Conservation (phyloP, 345 rosid species). For the Microthlaspi erraticum region DNA sequence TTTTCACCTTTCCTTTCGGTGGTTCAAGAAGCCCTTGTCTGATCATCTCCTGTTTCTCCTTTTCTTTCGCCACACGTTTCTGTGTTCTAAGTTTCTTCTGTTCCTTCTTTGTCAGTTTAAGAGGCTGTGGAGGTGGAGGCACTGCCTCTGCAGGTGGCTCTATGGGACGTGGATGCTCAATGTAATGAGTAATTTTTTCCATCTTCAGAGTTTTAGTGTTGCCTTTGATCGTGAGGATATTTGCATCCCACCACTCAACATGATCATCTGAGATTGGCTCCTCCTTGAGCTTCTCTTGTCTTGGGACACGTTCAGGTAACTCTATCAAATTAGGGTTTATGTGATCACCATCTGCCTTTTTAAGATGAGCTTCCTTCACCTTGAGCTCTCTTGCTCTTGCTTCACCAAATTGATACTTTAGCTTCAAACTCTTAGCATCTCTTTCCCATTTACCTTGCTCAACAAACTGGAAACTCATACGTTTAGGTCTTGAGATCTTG, state of each 20-base stretch:
- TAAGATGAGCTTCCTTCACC: conserved; percentile 85
- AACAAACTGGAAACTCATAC: conserved; percentile 87
- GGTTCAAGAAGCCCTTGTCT: conserved; percentile 93
- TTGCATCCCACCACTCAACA: conserved; percentile 92
- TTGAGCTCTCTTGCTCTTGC: conserved; percentile 84
- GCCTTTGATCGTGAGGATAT: conserved; percentile 53
- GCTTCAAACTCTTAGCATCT: conserved; percentile 79
- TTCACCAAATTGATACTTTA: conserved; percentile 91
- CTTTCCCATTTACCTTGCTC: conserved; percentile 95
- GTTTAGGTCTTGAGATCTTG: conserved; percentile 85
- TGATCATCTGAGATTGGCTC: conserved; percentile 62
- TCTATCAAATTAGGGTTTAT: conserved; percentile 90
- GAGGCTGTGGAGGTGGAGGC: conserved; percentile 91
- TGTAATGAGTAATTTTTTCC: conserved; percentile 75
- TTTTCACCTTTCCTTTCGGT: conserved; percentile 89
- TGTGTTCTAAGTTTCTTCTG: conserved; percentile 94
- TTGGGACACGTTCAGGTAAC: conserved; percentile 75
- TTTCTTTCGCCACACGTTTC: conserved; percentile 83
- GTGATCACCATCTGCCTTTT: conserved; percentile 74
- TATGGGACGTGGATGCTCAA: conserved; percentile 90
- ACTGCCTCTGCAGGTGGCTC: conserved; percentile 95
- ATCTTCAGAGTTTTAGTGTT: conserved; percentile 50
- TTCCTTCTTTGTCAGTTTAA: conserved; percentile 89
- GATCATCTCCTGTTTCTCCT: conserved; percentile 95
- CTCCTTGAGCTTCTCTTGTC: conserved; percentile 80